Evolutionary conservation across 2,329 filamentous ascomycete species (phyloP).

Genomic region (Colletotrichum scovillei): DNA sequence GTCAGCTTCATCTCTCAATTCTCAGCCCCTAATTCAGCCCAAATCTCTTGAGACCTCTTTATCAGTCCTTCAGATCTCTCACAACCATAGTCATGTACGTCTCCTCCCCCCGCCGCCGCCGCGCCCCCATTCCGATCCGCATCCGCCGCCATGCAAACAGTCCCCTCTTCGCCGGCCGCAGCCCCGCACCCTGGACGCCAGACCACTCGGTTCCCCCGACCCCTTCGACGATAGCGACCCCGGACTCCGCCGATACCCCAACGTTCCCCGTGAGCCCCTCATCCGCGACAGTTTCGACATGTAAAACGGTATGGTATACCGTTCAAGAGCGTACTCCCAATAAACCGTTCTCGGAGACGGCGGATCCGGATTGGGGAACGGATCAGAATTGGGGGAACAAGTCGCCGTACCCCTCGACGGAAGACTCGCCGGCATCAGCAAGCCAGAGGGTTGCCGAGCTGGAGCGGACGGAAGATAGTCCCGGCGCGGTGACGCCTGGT

Average conservation of each 20-base stretch:
- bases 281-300: too few species aligned
- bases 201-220: not conserved
- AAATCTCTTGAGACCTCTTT: not conserved
- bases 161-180: not conserved
- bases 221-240: too few species aligned
- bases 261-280: conserved; percentile 6
- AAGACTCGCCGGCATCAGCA: conserved; percentile 11
- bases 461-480: not conserved
- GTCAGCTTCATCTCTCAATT: not conserved
- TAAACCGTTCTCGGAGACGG: not conserved
- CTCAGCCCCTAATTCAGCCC: too few species aligned
- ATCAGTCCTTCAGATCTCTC: not conserved
- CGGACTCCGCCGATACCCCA: not conserved
- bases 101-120: not conserved
- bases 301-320: too few species aligned
- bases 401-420: too few species aligned
- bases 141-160: not conserved
- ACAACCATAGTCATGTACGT: not conserved
- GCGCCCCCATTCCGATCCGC: conserved; percentile 2
- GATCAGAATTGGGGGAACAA: conserved; percentile 29
- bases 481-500: not conserved
- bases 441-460: too few species aligned
- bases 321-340: not conserved
- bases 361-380: conserved; percentile 43
- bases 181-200: conserved; percentile 1